A percentile compares a stretch with the other conserved stretches of the same genome.
These are phyloP conservation scores for Fusarium veterinarium DNA, from an alignment of 2,329 filamentous ascomycete species.

Conservation along the genomic window DNA sequence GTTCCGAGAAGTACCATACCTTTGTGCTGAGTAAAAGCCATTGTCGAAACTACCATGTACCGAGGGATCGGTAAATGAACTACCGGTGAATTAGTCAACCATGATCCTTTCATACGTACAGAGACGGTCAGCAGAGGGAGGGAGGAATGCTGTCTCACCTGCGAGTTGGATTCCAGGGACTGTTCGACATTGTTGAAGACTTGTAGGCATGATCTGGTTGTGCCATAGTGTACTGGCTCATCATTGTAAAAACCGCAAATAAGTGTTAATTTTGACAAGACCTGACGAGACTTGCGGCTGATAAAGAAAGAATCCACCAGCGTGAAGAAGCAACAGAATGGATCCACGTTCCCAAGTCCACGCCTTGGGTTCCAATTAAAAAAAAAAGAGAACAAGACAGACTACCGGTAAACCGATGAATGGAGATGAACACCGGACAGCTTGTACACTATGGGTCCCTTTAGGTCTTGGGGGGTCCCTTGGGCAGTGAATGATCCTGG, in stretches of 20 bases:
- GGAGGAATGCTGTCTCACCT: constrained; percentile 59
- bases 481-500: constrained; percentile 48
- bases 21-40: constrained; percentile 52
- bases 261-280: constrained; percentile 40
- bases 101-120: not conserved
- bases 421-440: constrained; percentile 23
- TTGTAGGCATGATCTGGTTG: constrained; percentile 62
- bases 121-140: constrained; percentile 9
- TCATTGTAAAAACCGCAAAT: constrained; percentile 45
- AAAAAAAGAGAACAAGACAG: constrained; percentile 37
- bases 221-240: constrained; percentile 57
- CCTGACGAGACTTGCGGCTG: constrained; percentile 46
- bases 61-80: constrained; percentile 49
- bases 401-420: constrained; percentile 40
- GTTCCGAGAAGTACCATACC: constrained; percentile 49
- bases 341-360: constrained; percentile 21
- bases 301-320: constrained; percentile 48
- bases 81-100: constrained; percentile 45
- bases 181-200: constrained; percentile 57
- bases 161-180: constrained; percentile 63
- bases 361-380: constrained; percentile 42
- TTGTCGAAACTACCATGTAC: constrained; percentile 52
- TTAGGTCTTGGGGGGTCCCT: constrained; percentile 37
- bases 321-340: constrained; percentile 38
- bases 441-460: constrained; percentile 46